Evolutionary conservation across 2,329 filamentous ascomycete genomes (phyloP), one percentile per base, ranked within the genome.

Genomic region (Capronia epimyces): DNA sequence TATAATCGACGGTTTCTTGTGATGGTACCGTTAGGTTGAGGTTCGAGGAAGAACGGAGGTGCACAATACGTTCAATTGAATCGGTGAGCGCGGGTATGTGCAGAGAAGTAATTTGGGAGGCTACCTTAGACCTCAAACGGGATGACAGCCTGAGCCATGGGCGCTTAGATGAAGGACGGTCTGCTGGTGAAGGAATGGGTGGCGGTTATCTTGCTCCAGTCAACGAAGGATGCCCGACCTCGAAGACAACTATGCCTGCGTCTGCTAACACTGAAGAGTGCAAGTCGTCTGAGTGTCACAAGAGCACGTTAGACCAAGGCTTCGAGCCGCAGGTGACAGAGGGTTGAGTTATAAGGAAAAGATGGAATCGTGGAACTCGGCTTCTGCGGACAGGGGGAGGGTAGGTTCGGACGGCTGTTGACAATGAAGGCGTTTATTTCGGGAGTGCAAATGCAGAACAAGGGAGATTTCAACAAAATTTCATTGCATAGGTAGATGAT

Each of bases 51-150:
- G 43, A 43, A 8, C 34, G 31, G 29, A 36, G 50, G 39, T 45
- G 18, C 27, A 46, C 31, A 44, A 43, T 10, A 50, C 45, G 39
- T 36, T 39, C 24, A 8, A 43, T 29, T 18, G 48, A 40, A 29
- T 37, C 32, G 39, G 32, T 46, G 12, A 36, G 31, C 20, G 24
- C 50, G 49, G 43, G 20, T 41, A 27, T 47, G 39, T 47, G 47
- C 32, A 50, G 48, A 24, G 49, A 31, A 29, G 15, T 27, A 18
- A 39, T n/a, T 22, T 20, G 32, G 46, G 49, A 46, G 55, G 43
- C 49, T 55, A 57, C 32, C 39, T 51, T 46, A 57, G 43, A 48
- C 44, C 46, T 46, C 46, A 43, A 49, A 39, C 25, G 44, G 46
- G 15, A 52, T 46, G 42, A 47, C 41, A 42, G 44, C 24, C 31